phyloP scores from a whole-genome alignment of 1,284 basidiomycete genomes.

The Ceratobasidium sp. region DNA sequence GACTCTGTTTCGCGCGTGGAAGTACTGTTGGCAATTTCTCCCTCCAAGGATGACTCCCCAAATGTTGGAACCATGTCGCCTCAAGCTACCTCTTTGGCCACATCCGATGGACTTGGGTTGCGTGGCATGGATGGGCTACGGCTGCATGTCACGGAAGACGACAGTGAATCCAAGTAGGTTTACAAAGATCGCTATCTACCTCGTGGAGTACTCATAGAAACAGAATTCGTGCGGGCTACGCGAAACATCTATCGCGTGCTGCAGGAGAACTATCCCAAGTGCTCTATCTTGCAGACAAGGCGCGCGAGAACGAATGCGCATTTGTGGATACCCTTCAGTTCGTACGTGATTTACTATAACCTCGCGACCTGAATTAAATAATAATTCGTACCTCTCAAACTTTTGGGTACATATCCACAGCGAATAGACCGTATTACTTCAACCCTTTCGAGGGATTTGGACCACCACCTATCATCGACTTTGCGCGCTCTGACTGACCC shows the following conservation, averaged over 20 bases:
- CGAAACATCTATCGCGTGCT: conserved; percentile 84
- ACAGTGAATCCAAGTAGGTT: conserved; percentile 46
- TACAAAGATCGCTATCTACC: conserved; percentile 7
- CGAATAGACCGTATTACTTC: conserved; percentile 80
- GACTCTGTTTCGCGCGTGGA: conserved; percentile 86
- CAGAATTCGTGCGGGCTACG: conserved; percentile 67
- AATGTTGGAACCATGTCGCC: neutral
- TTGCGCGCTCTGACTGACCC: conserved; percentile 54
- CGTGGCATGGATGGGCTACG: conserved; percentile 40
- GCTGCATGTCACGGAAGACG: conserved; percentile 41
- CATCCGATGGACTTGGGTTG: conserved; percentile 35
- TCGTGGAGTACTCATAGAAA: conserved; percentile 5
- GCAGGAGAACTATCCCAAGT: conserved; percentile 91
- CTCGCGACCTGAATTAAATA: conserved; percentile 3
- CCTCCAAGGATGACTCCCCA: conserved; percentile 52
- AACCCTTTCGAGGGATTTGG: conserved; percentile 82
- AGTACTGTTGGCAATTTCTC: conserved; percentile 72
- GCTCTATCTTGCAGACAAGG: conserved; percentile 87
- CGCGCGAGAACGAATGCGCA: conserved; percentile 71
- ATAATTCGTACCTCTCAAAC: neutral
- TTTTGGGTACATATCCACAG: conserved; percentile 51
- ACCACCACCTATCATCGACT: conserved; percentile 73
- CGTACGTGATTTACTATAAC: conserved; percentile 62
- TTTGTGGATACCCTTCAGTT: conserved; percentile 85
- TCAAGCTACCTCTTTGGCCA: conserved; percentile 15